Evolutionary conservation across 768 basidiomycete species (phyloP).

Genomic region (Psilocybe azurescens): DNA sequence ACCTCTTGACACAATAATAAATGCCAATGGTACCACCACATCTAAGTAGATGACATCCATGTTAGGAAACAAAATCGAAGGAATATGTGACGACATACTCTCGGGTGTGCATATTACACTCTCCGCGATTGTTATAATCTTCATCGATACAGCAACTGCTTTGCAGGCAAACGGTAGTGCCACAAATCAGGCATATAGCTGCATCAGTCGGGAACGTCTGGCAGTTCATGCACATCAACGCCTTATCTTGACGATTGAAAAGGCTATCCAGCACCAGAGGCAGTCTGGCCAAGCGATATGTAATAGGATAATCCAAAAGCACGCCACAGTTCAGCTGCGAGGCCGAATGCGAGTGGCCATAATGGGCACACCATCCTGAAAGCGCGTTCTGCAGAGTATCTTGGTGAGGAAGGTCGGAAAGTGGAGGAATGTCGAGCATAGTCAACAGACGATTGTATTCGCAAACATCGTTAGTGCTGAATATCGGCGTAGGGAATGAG

Average conservation of each 20-base stretch:
- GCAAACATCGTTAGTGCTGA: slow-evolving; percentile 45
- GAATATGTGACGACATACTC: slow-evolving; percentile 63
- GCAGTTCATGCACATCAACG: slow-evolving; percentile 78
- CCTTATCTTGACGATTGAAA: slow-evolving; percentile 76
- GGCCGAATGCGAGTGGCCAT: slow-evolving; percentile 79
- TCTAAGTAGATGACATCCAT: slow-evolving; percentile 42
- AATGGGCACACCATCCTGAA: slow-evolving; percentile 90
- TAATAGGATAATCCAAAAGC: slow-evolving; percentile 78
- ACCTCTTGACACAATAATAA: slow-evolving; percentile 92
- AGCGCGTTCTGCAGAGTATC: slow-evolving; percentile 90
- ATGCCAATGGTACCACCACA: slow-evolving; percentile 90
- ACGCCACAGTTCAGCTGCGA: slow-evolving; percentile 83
- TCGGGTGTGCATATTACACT: slow-evolving; percentile 95
- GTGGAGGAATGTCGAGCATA: slow-evolving; percentile 78
- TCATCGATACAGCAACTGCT: slow-evolving; percentile 88
- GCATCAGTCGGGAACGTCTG: slow-evolving; percentile 81
- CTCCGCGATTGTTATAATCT: slow-evolving; percentile 72
- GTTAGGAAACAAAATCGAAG: neutral
- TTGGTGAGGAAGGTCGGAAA: slow-evolving; percentile 80
- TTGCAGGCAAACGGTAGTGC: slow-evolving; percentile 85
- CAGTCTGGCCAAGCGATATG: slow-evolving; percentile 84
- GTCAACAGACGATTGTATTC: slow-evolving; percentile 83
- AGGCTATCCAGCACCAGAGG: slow-evolving; percentile 85
- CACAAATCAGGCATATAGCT: slow-evolving; percentile 92
- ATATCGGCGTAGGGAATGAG: slow-evolving; percentile 59